phyloP scores from a whole-genome alignment of 164 flowering plant species.

The Piper longum region DNA sequence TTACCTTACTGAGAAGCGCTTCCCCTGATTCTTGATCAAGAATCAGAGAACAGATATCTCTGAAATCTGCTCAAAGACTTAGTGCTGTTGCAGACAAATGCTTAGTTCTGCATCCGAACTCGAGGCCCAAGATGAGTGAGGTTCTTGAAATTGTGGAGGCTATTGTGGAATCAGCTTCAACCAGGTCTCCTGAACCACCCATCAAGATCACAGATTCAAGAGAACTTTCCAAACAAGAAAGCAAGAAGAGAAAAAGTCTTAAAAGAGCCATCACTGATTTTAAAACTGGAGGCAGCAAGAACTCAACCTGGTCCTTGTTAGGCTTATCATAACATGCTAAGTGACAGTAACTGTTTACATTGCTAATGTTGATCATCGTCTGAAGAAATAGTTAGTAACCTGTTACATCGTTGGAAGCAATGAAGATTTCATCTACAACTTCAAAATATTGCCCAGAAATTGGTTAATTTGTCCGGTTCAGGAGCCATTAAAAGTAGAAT shows the following conservation, averaged over 20 bases:
- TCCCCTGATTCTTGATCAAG: conserved; percentile 61
- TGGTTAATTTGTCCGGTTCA: no score
- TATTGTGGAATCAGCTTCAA: conserved; percentile 28
- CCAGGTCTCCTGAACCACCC: conserved; percentile 20
- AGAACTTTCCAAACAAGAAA: conserved; percentile 10
- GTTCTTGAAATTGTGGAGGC: conserved; percentile 50
- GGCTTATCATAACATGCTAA: not conserved
- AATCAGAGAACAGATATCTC: conserved; percentile 40
- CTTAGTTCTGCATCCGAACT: conserved; percentile 39
- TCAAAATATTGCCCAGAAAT: no score
- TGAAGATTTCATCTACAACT: no score
- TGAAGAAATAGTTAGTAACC: no score
- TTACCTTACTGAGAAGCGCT: conserved; percentile 52
- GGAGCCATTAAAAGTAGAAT: no score
- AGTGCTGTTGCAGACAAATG: conserved; percentile 72
- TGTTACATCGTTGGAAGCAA: no score
- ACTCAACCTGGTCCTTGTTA: conserved; percentile 14
- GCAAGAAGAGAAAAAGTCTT: conserved; percentile 7
- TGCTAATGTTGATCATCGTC: no score
- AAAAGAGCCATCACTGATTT: conserved; percentile 16
- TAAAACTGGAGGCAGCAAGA: conserved; percentile 4
- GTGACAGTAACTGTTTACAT: no score
- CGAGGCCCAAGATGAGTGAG: conserved; percentile 79
- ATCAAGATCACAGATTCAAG: conserved; percentile 10
- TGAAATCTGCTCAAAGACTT: conserved; percentile 53